Conservation (phyloP, 305 asterid genomes). For the Petunia hybrid region DNA sequence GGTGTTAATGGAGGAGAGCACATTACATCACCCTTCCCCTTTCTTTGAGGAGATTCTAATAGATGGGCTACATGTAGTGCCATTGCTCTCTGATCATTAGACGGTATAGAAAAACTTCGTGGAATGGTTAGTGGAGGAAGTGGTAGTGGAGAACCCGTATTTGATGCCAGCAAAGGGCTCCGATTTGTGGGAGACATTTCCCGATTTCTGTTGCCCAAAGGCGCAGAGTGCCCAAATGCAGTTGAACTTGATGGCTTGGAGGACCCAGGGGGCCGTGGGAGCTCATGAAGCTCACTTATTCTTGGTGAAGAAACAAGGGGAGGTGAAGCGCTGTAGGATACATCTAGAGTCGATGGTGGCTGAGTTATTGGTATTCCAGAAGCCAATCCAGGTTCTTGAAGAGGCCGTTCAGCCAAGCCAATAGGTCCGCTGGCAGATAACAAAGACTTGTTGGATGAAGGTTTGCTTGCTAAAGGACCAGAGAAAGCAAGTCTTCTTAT, state of each 20-base stretch:
- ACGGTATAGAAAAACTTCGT: constrained; percentile 83
- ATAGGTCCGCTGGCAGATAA: constrained; percentile 66
- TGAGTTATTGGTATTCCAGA: constrained; percentile 55
- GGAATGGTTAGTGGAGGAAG: constrained; percentile 75
- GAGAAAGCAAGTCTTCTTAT: constrained; percentile 74
- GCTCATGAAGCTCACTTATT: constrained; percentile 95
- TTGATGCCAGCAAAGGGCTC: constrained; percentile 51
- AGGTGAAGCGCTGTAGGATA: constrained; percentile 67
- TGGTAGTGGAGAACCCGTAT: constrained; percentile 77
- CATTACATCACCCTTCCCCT: constrained; percentile 58
- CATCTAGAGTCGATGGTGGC: constrained; percentile 53
- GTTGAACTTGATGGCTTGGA: constrained; percentile 60
- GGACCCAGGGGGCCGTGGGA: constrained; percentile 92
- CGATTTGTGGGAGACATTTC: constrained; percentile 79
- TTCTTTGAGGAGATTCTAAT: constrained; percentile 57
- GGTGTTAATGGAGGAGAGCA: constrained; percentile 88
- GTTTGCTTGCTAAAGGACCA: constrained; percentile 82
- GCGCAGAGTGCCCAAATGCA: constrained; percentile 89
- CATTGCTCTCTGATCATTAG: constrained; percentile 63
- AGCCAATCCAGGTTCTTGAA: constrained; percentile 56
- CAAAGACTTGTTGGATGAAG: constrained; percentile 61
- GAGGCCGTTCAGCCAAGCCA: constrained; percentile 59
- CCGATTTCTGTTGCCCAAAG: constrained; percentile 61
- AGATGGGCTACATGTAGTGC: constrained; percentile 62
- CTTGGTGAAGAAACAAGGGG: constrained; percentile 81